Conservation (phyloP, 1,284 basidiomycete genomes). For the Pisolithus thermaeus region DNA sequence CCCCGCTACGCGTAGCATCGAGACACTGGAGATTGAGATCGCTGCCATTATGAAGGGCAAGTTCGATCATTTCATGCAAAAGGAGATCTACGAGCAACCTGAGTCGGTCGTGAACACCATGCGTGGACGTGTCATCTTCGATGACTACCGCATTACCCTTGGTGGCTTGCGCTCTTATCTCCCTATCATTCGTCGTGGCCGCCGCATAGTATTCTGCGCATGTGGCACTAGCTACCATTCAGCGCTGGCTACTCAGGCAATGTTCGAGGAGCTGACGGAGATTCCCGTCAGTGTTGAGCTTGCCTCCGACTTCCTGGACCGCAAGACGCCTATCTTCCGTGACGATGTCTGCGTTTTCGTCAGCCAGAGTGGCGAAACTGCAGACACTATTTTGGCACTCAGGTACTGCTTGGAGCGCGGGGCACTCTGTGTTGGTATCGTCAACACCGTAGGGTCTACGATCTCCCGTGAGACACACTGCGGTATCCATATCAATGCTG, state of each 20-base stretch:
- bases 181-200: conserved; percentile 90
- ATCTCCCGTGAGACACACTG: conserved; percentile 98
- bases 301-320: conserved; percentile 97
- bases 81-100: conserved; percentile 99
- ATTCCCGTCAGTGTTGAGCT: conserved; percentile 98
- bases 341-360: conserved; percentile 98
- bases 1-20: conserved; percentile 88
- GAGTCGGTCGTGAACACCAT: conserved; percentile 99
- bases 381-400: conserved; percentile 95
- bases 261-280: conserved; percentile 98
- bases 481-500: conserved; percentile 99
- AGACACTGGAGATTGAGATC: conserved; percentile 97
- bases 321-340: conserved; percentile 98
- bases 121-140: conserved; percentile 99
- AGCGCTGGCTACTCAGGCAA: conserved; percentile 93
- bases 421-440: conserved; percentile 93
- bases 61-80: conserved; percentile 99
- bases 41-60: conserved; percentile 99
- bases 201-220: conserved; percentile 94
- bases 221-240: conserved; percentile 99
- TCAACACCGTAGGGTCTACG: conserved; percentile 98
- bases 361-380: conserved; percentile 98
- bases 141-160: conserved; percentile 85
- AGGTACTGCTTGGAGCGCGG: conserved; percentile 97
- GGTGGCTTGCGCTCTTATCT: conserved; percentile 96